phyloP scores from a whole-genome alignment of 805 yeast species.

The Candida odintsovae region DNA sequence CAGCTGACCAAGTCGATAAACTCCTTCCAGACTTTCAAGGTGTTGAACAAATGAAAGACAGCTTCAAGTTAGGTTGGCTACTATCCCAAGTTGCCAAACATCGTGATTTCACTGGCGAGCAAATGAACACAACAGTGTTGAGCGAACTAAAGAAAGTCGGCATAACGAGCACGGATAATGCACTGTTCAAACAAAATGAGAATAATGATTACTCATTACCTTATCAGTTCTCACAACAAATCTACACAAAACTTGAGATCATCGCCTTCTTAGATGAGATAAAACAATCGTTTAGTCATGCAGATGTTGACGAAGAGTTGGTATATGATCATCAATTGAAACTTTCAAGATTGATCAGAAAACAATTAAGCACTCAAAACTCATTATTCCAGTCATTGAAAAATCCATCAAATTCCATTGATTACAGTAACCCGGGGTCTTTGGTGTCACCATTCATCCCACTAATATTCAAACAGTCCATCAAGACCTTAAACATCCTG shows the following conservation, averaged over 20 bases:
- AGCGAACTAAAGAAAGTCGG: neutral
- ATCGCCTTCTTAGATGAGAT: constrained; percentile 33
- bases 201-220: constrained; percentile 4
- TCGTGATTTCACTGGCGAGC: neutral
- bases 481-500: constrained; percentile 21
- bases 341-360: constrained; percentile 33
- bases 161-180: neutral
- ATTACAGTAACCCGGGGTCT: constrained; percentile 4
- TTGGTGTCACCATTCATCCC: constrained; percentile 24
- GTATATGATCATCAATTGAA: constrained; percentile 34
- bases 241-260: constrained; percentile 33
- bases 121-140: neutral
- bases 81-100: constrained; percentile 2
- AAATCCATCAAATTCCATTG: constrained; percentile 21
- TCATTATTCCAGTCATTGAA: constrained; percentile 7
- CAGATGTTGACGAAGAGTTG: constrained; percentile 24
- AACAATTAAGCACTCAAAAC: constrained; percentile 10
- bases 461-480: constrained; percentile 23
- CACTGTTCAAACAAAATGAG: neutral
- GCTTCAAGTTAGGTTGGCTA: constrained; percentile 21
- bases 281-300: constrained; percentile 1
- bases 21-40: constrained; percentile 15
- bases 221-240: constrained; percentile 23
- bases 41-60: constrained; percentile 17
- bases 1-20: constrained; percentile 14